Evolutionary conservation across 345 rosid genomes (phyloP), one percentile per base, ranked within the genome.

Genomic region (Gossypium arboreum): DNA sequence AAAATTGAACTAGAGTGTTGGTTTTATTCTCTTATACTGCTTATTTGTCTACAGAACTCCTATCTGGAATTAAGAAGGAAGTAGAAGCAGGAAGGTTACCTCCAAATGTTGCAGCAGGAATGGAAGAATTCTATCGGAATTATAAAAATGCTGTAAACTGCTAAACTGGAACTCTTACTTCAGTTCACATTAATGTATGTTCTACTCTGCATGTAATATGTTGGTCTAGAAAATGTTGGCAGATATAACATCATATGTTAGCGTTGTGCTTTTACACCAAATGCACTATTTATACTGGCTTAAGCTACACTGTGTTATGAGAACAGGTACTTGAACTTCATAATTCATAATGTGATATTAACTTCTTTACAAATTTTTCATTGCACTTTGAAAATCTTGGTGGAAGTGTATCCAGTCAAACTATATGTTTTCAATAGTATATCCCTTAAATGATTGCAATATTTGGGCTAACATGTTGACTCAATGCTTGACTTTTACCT

Each of bases 101-200:
- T 70, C 77, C 87, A 51, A 88, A 84, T 86, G 84, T 94, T 80
- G 98, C 93, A 48, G 77, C 83, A 60, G 97, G 87, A 56, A 91
- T 94, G 98, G 94, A 92, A 84, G 95, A 88, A 71, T 79, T 92
- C 45, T 91, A 86, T 77, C 90, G 88, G 82, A 92, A 86, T 83
- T 94, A 94, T 83, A 92, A 82, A 88, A 91, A 85, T 72, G 98
- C 98, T 59, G 98, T 94, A 89, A 89, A 78, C 79, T 68, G 62
- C 72, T 74, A 78, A 63, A 24, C 83, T 79, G 52, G 52, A 77
- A 73, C 84, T 70, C 55, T 9, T 88, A 62, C 71, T 83, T 78
- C 73, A 12, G 27, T 72, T 56, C 48, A 43, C 43, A 68, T 76
- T 77, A 48, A 69, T 67, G 27, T 64, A 56, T 78, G 58, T 54